phyloP scores from a whole-genome alignment of 2,329 filamentous ascomycete genomes.

The Amauroascus verrucosus region DNA sequence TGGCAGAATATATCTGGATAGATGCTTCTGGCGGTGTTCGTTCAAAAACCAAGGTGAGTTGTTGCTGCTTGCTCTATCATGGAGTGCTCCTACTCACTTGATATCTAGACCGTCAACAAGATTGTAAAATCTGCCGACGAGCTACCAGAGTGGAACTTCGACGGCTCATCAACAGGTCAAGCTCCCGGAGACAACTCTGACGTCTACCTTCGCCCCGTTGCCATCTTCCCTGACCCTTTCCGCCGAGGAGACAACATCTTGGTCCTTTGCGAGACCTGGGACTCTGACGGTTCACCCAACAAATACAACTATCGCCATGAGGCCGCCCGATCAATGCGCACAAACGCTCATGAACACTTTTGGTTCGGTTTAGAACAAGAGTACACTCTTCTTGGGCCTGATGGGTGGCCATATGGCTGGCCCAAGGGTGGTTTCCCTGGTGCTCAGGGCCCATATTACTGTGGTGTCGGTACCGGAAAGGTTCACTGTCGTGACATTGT shows the following conservation, averaged over 20 bases:
- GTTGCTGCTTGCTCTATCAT: conserved; percentile 14
- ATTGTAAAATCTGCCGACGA: conserved; percentile 50
- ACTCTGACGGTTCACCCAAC: conserved; percentile 88
- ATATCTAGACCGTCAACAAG: conserved; percentile 51
- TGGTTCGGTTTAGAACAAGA: conserved; percentile 99
- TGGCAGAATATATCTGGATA: conserved; percentile 97
- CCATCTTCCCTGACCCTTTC: conserved; percentile 87
- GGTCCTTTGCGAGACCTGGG: conserved; percentile 91
- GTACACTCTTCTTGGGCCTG: conserved; percentile 82
- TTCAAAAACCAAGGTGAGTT: conserved; percentile 89
- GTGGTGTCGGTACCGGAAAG: conserved; percentile 93
- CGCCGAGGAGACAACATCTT: conserved; percentile 82
- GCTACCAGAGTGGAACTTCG: conserved; percentile 70
- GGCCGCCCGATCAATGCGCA: conserved; percentile 78
- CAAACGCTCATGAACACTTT: conserved; percentile 68
- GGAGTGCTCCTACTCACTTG: background rate
- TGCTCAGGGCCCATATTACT: conserved; percentile 93
- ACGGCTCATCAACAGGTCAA: conserved; percentile 84
- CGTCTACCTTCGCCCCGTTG: conserved; percentile 86
- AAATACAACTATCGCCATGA: conserved; percentile 98
- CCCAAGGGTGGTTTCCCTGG: conserved; percentile 78
- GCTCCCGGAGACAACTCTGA: conserved; percentile 93
- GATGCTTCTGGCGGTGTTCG: conserved; percentile 72
- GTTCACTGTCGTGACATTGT: conserved; percentile 98
- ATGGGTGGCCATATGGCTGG: conserved; percentile 88